Conservation (phyloP, 2,329 filamentous ascomycete genomes). For the Arachnopeziza araneosa region DNA sequence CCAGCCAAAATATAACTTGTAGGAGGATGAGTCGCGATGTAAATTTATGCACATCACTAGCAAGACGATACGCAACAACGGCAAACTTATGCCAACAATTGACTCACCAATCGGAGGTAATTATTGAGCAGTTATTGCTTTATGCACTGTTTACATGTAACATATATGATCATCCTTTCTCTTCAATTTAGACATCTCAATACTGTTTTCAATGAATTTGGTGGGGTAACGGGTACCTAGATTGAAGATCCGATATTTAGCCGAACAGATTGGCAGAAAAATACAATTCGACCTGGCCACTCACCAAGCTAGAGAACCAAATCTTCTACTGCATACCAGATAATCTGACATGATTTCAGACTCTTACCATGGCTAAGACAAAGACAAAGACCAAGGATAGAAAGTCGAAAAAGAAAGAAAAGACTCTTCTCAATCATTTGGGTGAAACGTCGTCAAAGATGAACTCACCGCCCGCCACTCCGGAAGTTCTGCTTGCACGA, state of each 20-base stretch:
- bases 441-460: constrained; percentile 21
- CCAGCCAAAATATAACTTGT: too few relatives aligned
- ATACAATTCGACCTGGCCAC: not conserved
- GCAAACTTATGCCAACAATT: too few relatives aligned
- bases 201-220: not conserved
- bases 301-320: not conserved
- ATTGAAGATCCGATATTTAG: not conserved
- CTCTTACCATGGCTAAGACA: constrained; percentile 29
- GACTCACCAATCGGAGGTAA: too few relatives aligned
- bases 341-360: not conserved
- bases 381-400: constrained; percentile 31
- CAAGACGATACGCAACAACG: too few relatives aligned
- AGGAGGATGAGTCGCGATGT: too few relatives aligned
- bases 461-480: constrained; percentile 19
- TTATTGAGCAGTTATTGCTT: too few relatives aligned
- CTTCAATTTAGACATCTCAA: too few relatives aligned
- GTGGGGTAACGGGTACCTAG: not conserved
- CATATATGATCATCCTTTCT: too few relatives aligned
- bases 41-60: too few relatives aligned
- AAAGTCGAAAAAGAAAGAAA: constrained; percentile 26
- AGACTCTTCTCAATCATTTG: constrained; percentile 24
- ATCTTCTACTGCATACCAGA: not conserved
- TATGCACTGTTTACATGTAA: too few relatives aligned
- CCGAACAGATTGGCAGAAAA: not conserved
- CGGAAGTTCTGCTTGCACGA: not conserved